A percentile compares a stretch with the other conserved stretches of the same genome.
Evolutionary conservation across 495 filamentous ascomycete species (phyloP).

Genomic region (Parmelia sp.): DNA sequence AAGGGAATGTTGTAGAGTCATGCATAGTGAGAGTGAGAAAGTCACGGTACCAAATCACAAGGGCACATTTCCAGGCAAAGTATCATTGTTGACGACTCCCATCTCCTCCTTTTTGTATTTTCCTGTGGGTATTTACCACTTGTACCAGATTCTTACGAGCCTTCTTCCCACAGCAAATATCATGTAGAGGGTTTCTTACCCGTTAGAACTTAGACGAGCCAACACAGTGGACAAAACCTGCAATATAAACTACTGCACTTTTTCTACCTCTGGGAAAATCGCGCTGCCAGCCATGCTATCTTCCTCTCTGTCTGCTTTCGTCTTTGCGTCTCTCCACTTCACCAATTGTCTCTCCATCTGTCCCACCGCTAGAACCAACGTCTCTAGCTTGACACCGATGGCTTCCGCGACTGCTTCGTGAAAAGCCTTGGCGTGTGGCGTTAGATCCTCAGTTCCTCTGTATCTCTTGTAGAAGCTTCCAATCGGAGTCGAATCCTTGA

Average conservation of each 20-base stretch:
- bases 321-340: constrained; percentile 34
- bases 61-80: no score
- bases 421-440: constrained; percentile 47
- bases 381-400: constrained; percentile 41
- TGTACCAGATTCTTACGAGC: no score
- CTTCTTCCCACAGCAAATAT: constrained; percentile 32
- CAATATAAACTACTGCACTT: not conserved
- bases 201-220: not conserved
- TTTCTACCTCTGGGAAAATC: no score
- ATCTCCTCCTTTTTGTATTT: no score
- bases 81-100: no score
- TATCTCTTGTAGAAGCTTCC: constrained; percentile 55
- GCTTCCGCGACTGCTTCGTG: constrained; percentile 49
- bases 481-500: constrained; percentile 34
- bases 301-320: constrained; percentile 23
- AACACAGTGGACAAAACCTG: not conserved
- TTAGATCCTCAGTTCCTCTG: constrained; percentile 50
- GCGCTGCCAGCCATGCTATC: not conserved
- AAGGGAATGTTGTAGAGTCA: no score
- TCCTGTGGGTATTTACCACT: no score
- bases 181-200: constrained; percentile 40
- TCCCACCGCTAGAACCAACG: constrained; percentile 42
- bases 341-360: constrained; percentile 43
- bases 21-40: no score
- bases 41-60: no score